Evolutionary conservation across 805 yeast species (phyloP).

Genomic region (Barnettozyma sp.): DNA sequence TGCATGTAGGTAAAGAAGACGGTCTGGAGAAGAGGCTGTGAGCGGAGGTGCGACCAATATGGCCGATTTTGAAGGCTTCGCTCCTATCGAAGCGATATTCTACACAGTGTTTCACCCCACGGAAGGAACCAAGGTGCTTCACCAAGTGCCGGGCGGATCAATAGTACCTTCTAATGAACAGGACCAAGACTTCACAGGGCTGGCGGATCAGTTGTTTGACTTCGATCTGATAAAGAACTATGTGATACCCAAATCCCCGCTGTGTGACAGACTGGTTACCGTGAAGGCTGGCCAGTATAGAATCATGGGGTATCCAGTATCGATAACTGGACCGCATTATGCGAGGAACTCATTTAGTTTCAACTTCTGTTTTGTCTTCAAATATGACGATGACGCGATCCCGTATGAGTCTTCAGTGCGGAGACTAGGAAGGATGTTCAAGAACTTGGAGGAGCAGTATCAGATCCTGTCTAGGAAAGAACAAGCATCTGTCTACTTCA

Average conservation of each 20-base stretch:
- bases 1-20: too few species aligned
- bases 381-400: conserved; percentile 69
- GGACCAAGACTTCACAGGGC: conserved; percentile 12
- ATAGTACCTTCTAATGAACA: conserved; percentile 33
- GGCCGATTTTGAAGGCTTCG: conserved; percentile 48
- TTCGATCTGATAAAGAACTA: conserved; percentile 86
- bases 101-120: conserved; percentile 93
- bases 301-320: conserved; percentile 85
- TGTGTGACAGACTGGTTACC: conserved; percentile 77
- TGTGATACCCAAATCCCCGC: conserved; percentile 86
- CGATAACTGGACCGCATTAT: conserved; percentile 64
- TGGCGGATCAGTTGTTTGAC: conserved; percentile 45
- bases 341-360: conserved; percentile 89
- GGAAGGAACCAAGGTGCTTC: conserved; percentile 87
- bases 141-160: conserved; percentile 82
- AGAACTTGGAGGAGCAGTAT: conserved; percentile 84
- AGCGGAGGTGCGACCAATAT: neutral
- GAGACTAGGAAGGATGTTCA: conserved; percentile 82
- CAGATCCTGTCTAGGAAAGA: conserved; percentile 58
- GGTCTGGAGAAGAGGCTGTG: too few species aligned
- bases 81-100: conserved; percentile 82
- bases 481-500: conserved; percentile 33
- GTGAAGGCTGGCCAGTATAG: conserved; percentile 63
- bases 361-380: conserved; percentile 89
- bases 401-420: conserved; percentile 83